These are phyloP conservation scores for Leucosporidium scottii DNA, from an alignment of 768 basidiomycete genomes.

Conservation along the genomic window DNA sequence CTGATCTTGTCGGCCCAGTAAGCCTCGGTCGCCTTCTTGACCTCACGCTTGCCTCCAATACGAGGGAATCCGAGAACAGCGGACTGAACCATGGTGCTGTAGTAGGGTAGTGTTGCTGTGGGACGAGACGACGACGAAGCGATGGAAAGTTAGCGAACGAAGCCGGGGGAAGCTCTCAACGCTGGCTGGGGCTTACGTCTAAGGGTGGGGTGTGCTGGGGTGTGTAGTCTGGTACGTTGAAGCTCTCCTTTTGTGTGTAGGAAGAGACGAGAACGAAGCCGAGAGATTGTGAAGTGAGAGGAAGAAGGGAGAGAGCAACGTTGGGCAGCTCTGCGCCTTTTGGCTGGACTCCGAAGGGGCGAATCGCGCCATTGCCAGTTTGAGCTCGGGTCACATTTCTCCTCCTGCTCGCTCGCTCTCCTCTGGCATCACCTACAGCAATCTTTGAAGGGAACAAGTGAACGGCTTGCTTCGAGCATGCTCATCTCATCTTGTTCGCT, in stretches of 20 bases:
- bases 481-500: too few species aligned
- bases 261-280: too few species aligned
- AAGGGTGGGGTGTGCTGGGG: background rate
- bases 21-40: slow-evolving; percentile 89
- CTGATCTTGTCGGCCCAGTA: slow-evolving; percentile 93
- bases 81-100: slow-evolving; percentile 43
- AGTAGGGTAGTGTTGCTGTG: background rate
- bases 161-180: background rate
- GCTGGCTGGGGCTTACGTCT: background rate
- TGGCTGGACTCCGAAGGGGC: too few species aligned
- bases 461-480: too few species aligned
- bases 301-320: background rate
- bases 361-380: too few species aligned
- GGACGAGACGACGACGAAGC: background rate
- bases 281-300: background rate
- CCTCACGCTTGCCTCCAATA: slow-evolving; percentile 65
- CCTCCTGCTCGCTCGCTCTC: too few species aligned
- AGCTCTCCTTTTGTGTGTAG: background rate
- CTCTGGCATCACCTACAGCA: too few species aligned
- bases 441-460: too few species aligned
- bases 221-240: background rate
- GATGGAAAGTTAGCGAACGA: background rate
- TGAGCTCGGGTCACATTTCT: too few species aligned
- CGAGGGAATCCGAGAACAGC: slow-evolving; percentile 89
- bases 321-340: too few species aligned